A percentile compares a stretch with the other conserved stretches of the same genome.
These are phyloP conservation scores for Boletus eberwhitei DNA, from an alignment of 768 basidiomycete genomes.

Conservation along the genomic window DNA sequence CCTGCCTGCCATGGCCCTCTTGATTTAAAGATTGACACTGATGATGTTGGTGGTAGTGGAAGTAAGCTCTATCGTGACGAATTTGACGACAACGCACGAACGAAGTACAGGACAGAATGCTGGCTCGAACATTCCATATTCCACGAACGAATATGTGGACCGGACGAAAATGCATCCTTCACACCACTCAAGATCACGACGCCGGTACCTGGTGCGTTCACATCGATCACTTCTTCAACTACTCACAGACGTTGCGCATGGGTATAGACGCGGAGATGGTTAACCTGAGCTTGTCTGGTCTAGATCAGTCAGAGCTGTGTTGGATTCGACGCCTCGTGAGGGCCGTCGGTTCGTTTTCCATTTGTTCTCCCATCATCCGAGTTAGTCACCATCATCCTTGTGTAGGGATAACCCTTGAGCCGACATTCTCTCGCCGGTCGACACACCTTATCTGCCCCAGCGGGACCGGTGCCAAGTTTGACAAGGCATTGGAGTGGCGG, in stretches of 20 bases:
- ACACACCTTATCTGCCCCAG: conserved; percentile 83
- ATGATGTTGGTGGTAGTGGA: conserved; percentile 45
- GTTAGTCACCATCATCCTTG: not conserved
- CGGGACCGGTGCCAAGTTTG: conserved; percentile 66
- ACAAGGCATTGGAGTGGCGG: conserved; percentile 77
- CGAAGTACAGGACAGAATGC: conserved; percentile 82
- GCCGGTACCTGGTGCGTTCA: conserved; percentile 55
- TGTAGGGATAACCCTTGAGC: conserved; percentile 52
- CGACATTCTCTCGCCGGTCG: conserved; percentile 59
- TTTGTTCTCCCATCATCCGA: not conserved
- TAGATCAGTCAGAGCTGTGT: conserved; percentile 64
- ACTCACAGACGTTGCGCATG: not conserved
- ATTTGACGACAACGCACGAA: conserved; percentile 40
- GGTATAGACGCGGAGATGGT: conserved; percentile 54
- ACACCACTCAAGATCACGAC: conserved; percentile 54
- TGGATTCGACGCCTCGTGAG: conserved; percentile 44
- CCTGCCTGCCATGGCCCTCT: not conserved
- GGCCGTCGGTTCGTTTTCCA: conserved; percentile 17
- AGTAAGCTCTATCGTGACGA: conserved; percentile 65
- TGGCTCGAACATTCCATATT: conserved; percentile 89
- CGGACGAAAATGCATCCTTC: conserved; percentile 69
- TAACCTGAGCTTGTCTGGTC: conserved; percentile 68
- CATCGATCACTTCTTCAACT: not conserved
- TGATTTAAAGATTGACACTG: not conserved
- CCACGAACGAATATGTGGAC: conserved; percentile 64